Base-by-base conservation (phyloP, 2,329 filamentous ascomycete genomes). In the Trichocomaceae sp. region DNA sequence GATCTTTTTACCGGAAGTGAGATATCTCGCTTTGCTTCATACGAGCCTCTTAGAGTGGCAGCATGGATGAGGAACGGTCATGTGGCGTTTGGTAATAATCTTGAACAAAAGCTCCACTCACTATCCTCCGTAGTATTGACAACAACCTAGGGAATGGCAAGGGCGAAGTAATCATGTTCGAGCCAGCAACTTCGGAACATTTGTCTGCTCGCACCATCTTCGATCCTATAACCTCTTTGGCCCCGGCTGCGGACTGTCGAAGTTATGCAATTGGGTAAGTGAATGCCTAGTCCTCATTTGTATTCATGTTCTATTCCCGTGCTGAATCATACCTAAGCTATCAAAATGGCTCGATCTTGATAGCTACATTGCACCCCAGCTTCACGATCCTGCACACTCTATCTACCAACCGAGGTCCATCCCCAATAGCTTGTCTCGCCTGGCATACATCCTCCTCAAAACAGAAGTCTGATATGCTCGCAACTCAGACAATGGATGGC, bases 61-160 rank as follows among this genome's bases (percentile, higher is more conserved):
- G 80, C 88, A 12, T 99, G 93, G 90, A 96, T 99, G 91, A 83
- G 86, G 45, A 96, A 96, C 73, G 93, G 93, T 53, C 95, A 96
- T 73, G 86, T 99, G 61, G 92, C 90, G 37, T 97, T 97, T 77
- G 93, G 92, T 96, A 79, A 71, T 84, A 37, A 33, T 26, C 26
- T 58, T 19, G 51, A 52, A 23, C 23, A 41, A 19, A 23, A 31
- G 31, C 57, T 41, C 26, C 7, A 7, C 35, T 35, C 20, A 29
- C 7, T 26, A 54, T 47, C 5, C 6, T 15, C 26, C 46, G 17
- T 31, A 51, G 37, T 54, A 50, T 66, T 52, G 47, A 52, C 37
- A 42, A 23, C 3, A 61, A 64, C 62, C 62, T 63, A 97, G 92
- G 93, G 55, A 96, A 96, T 68, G 81, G 85, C 7, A 89, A 96